Base-by-base conservation (phyloP, 1,284 basidiomycete genomes). In the Fistulinella staudtii region DNA sequence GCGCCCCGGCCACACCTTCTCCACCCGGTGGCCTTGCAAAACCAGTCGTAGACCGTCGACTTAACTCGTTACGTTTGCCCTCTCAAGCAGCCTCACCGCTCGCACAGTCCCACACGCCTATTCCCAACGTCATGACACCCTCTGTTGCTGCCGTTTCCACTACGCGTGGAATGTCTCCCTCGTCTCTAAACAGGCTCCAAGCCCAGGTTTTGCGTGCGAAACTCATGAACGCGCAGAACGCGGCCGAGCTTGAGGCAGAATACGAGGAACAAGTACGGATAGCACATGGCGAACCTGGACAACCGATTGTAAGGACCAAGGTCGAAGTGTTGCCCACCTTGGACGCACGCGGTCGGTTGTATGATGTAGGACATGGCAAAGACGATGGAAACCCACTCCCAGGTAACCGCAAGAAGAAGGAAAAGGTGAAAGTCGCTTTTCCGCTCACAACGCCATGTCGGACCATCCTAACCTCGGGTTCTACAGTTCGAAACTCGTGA, bases 161-260 rank as follows among this genome's bases (percentile, higher is more conserved):
- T 29, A 50, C 61, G 15, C 71, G 80, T 6, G 73, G 73, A 3
- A 57, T 87, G 46, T 85, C 84, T 0, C 81, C 84, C 6, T 83
- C 85, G 23, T 88, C 87, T 27, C 74, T 99, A 33, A 99, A 99
- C 68, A 88, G 85, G 58, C 70, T 99, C 1, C 94, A 98, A 66
- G 96, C 95, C 7, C 87, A 87, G 54, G 93, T 96, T 1, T 69
- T 99, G 14, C 83, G 92, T 15, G 93, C 95, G 8, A 95, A 90
- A 64, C 74, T 99, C 21, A 88, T 88, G 76, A 78, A 75, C 17
- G 73, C 80, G 13, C 75, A 87, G 0, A 77, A 92, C 56, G 87
- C 89, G 5, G 76, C 77, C 23, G 71, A 74, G 22, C 69, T 98
- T 34, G 89, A 96, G 64, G 74, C 75, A 45, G 83, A 95, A 65